Base-by-base conservation (phyloP, 805 yeast species). In the Schwanniomyces pseudopolymorphus region DNA sequence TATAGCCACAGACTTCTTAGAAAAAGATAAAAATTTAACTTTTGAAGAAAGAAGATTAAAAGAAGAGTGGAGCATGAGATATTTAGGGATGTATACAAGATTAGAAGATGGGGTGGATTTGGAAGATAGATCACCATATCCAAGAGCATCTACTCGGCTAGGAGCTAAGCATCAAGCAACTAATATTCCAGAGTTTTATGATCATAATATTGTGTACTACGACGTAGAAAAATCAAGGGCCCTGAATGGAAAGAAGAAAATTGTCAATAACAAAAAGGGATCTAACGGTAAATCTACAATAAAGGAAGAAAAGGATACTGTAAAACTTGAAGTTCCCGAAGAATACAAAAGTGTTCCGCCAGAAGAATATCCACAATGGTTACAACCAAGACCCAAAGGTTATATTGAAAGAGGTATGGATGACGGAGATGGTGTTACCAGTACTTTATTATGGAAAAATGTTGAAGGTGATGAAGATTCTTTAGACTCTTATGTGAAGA, bases 1-100 rank as follows among this genome's bases (percentile, higher is more conserved):
- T 36, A 60, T 78, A 56, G 88, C 89, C 0, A 69, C 70, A 4
- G 72, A 72, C 16, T 84, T 83, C 54, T 58, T 84, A 22, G 64
- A 67, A 31, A 66, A 67, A 5, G 89, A 84, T 56, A 55, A 58
- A 1, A 43, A 56, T 2, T 48, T 71, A 2, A 57, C 78, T 0
- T 60, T 78, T 16, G 66, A 71, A 33, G 67, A 80, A 47, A 62
- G 88, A 50, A 59, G 89, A 46, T 66, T 75, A 26, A 49, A 65
- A n/a, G 89, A 84, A 61, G 89, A 84, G 57, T 89, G 96, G 96
- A 84, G 84, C 2, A 85, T 83, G 69, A 66, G 95, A 52, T 89
- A 86, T 57, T 71, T 88, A 21, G 96, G 96, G 1, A 75, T 84
- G 68, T 87, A 87, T 61, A 80, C 89, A 1, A 72, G 79, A 39